A percentile compares a stretch with the other conserved stretches of the same genome.
Evolutionary conservation across 1,139 yeast species (phyloP).

Genomic region (Suhomyces maxii): DNA sequence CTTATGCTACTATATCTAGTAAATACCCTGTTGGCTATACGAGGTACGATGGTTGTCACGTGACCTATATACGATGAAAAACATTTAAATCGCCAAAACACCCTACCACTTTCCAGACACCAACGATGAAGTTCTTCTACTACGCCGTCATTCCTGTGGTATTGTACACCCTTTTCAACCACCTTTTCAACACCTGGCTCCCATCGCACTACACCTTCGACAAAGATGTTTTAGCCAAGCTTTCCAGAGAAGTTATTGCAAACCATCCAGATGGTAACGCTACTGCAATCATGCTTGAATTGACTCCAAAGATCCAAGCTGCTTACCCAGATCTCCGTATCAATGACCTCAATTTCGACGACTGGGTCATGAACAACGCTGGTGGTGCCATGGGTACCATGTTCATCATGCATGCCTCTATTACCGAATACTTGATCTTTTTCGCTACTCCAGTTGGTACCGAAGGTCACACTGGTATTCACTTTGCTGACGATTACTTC

Average conservation of each 20-base stretch:
- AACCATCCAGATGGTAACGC: slow-evolving; percentile 60
- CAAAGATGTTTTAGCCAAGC: slow-evolving; percentile 42
- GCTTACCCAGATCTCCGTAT: slow-evolving; percentile 60
- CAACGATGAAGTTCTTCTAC: slow-evolving; percentile 17
- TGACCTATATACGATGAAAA: slow-evolving; percentile 1
- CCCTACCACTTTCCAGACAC: background rate
- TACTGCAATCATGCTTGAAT: slow-evolving; percentile 58
- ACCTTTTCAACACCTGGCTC: slow-evolving; percentile 60
- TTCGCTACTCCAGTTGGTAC: slow-evolving; percentile 63
- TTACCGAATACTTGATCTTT: slow-evolving; percentile 72
- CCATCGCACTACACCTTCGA: slow-evolving; percentile 67
- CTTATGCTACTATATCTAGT: too few species aligned
- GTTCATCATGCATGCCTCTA: slow-evolving; percentile 94
- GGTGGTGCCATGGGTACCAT: slow-evolving; percentile 99
- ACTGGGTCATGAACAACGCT: slow-evolving; percentile 96
- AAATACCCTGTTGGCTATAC: background rate
- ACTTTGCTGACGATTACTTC: slow-evolving; percentile 95
- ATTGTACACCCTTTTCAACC: slow-evolving; percentile 37
- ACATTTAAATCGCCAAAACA: background rate
- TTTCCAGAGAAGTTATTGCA: slow-evolving; percentile 53
- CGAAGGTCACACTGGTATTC: slow-evolving; percentile 95
- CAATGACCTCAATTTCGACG: slow-evolving; percentile 68
- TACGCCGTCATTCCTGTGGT: slow-evolving; percentile 20
- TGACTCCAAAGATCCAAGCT: slow-evolving; percentile 58
- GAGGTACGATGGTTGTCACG: background rate